A percentile compares a stretch with the other conserved stretches of the same genome.
phyloP scores from a whole-genome alignment of 306 rosid genomes.

The Fagus sylvatica region DNA sequence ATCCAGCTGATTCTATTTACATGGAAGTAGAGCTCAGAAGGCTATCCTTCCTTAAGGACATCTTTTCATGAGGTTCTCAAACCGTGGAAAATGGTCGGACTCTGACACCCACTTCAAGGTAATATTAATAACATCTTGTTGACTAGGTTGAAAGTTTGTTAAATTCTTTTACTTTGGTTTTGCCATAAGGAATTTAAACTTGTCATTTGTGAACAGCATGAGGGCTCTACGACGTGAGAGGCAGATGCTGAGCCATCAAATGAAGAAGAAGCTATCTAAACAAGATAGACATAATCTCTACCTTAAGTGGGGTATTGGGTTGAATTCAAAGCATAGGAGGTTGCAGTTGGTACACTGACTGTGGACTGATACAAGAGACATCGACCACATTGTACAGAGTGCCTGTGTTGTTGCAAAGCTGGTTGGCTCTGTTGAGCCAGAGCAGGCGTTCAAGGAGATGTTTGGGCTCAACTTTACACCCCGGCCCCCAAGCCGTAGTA shows the following conservation, averaged over 20 bases:
- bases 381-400: conserved; percentile 70
- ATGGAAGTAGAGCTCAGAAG: conserved; percentile 91
- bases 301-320: conserved; percentile 66
- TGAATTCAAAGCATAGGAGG: conserved; percentile 66
- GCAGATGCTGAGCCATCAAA: conserved; percentile 79
- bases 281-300: conserved; percentile 63
- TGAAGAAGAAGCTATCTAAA: conserved; percentile 58
- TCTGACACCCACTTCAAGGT: conserved; percentile 66
- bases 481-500: conserved; percentile 48
- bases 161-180: conserved; percentile 1
- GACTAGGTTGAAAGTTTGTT: background rate
- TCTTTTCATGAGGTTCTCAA: conserved; percentile 51
- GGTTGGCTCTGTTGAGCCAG: conserved; percentile 74
- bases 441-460: conserved; percentile 90
- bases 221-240: conserved; percentile 69
- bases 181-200: background rate
- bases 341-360: conserved; percentile 61
- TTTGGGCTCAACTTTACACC: conserved; percentile 96
- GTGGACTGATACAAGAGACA: conserved; percentile 59
- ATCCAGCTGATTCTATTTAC: conserved; percentile 74
- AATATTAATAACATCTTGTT: conserved; percentile 1
- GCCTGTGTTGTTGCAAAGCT: conserved; percentile 76
- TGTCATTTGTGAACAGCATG: conserved; percentile 44
- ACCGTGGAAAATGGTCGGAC: conserved; percentile 60
- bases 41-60: conserved; percentile 65